Base-by-base conservation (phyloP, 257 asterid genomes). In the Marsdenia floribunda region DNA sequence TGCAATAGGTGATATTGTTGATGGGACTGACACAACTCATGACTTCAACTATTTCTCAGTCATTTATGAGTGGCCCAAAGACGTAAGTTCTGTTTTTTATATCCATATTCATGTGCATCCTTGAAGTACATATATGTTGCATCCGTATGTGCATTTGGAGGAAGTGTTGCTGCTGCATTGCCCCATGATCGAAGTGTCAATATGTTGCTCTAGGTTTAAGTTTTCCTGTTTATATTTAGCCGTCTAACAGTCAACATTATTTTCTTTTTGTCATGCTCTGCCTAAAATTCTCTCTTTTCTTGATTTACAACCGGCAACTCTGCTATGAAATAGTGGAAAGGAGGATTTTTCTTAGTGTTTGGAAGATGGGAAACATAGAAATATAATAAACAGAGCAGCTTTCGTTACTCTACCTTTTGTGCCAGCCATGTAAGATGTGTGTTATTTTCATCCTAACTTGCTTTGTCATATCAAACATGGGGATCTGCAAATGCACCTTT, bases 21-120 rank as follows among this genome's bases (percentile, higher is more conserved):
- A 94, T 76, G 99, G 99, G 88, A 87, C 96, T n/a, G 99, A 94
- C 85, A 90, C 99, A 29, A 94, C 99, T 82, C 97, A 92, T 76
- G 97, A 94, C 83, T 94, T 94, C 87, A 94, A 92, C 92, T 94
- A 94, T 81, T 94, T 94, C 81, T 94, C 97, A 35, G 91, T 94
- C 69, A 90, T 92, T 69, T 94, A 94, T 76, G 99, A 94, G 89
- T 92, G 94, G 97, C 97, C 99, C 76, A 94, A 88, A 90, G 99
- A 94, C 75, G 99, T 92, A 90, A 89, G 82, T 75, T 82, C 75
- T 74, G 33, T 61, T 55, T 12, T 78, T 75, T 71, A 38, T 35
- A 60, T 70, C 3, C 35, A 47, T 18, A 59, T 55, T 2, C 19
- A 50, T 38, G 8, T 37, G 9, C 19, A 49, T 35, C 46, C 50